These are phyloP conservation scores for Immersiella caudata DNA, from an alignment of 495 filamentous ascomycete genomes.

Conservation along the genomic window DNA sequence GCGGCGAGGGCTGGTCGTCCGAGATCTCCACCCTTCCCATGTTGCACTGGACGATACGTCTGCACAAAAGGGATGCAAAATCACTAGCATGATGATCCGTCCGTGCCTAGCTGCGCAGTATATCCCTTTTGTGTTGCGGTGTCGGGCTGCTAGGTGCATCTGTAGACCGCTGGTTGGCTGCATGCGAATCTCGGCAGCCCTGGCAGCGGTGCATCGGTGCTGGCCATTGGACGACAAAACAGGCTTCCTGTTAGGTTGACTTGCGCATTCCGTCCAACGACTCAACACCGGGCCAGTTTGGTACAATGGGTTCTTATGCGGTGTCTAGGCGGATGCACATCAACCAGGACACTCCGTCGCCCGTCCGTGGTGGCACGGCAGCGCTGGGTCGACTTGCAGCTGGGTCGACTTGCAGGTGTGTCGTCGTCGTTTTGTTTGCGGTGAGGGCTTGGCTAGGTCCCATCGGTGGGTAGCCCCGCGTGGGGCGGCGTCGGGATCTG, in stretches of 20 bases:
- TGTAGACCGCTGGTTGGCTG: slow-evolving; percentile 1
- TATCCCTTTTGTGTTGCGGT: not conserved
- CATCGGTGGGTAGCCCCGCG: not conserved
- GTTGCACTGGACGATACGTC: slow-evolving; percentile 4
- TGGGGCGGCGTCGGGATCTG: not conserved
- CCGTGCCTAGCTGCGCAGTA: slow-evolving; percentile 4
- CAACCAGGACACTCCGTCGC: not conserved
- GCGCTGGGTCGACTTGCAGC: not conserved
- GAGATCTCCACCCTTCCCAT: not conserved
- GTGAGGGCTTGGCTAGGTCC: not conserved
- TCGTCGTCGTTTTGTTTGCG: not conserved
- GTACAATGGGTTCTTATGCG: not conserved
- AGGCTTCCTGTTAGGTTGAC: not conserved
- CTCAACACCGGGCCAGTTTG: not conserved
- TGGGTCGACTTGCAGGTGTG: not conserved
- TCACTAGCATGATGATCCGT: slow-evolving; percentile 7
- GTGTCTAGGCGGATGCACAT: not conserved
- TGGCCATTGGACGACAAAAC: not conserved
- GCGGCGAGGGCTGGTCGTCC: not conserved
- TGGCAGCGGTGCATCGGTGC: not conserved
- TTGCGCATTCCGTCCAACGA: not conserved
- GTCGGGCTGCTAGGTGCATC: not conserved
- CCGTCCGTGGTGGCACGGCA: not conserved
- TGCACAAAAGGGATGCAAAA: slow-evolving; percentile 5
- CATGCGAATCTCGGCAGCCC: slow-evolving; percentile 3